Evolutionary conservation across 164 flowering plant genomes (phyloP), one percentile per base, ranked within the genome.

Genomic region (Malania oleifera): DNA sequence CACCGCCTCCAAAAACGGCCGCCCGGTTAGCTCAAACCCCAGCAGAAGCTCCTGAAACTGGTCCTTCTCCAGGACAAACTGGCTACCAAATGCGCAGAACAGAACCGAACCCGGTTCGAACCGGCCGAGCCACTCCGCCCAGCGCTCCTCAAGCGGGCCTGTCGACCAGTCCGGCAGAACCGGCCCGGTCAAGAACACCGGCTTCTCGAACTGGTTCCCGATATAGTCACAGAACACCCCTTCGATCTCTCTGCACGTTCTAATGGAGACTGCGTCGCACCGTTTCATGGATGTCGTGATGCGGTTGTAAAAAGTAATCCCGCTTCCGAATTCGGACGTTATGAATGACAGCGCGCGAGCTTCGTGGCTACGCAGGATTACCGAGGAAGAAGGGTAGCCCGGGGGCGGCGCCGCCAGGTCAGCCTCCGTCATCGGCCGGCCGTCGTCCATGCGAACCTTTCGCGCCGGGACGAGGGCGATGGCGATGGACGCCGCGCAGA

Each of bases 41-140:
- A 79, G 24, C 1, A 73, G 23, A 0, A 81, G 74, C 26, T 83
- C 89, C 50, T 81, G 84, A 38, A 81, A 79, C 48, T 81, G 86
- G 8, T 59, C 46, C 56, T 75, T 74, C 15, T 72, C 53, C 0
- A 73, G 69, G 10, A 56, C 46, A 34, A 50, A 41, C 22, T 76
- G 72, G 56, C 69, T 76, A 18, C 86, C 86, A 18, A 83, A 71
- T 8, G 82, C 78, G 45, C 84, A 81, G 40, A 55, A 81, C 9
- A 83, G 52, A 0, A 79, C 86, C 0, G 74, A 67, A 0, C 63
- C 62, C 0, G 64, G 34, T 6, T 63, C 44, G 40, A 77, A 81
- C 39, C 63, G 43, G 8, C 7, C 47, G 0, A 83, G 64, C 84
- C 86, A 83, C 0, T 57, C 27, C 0, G 22, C 67, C 78, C 80